Base-by-base conservation (phyloP, 345 rosid species). In the Eucalyptus sp. region DNA sequence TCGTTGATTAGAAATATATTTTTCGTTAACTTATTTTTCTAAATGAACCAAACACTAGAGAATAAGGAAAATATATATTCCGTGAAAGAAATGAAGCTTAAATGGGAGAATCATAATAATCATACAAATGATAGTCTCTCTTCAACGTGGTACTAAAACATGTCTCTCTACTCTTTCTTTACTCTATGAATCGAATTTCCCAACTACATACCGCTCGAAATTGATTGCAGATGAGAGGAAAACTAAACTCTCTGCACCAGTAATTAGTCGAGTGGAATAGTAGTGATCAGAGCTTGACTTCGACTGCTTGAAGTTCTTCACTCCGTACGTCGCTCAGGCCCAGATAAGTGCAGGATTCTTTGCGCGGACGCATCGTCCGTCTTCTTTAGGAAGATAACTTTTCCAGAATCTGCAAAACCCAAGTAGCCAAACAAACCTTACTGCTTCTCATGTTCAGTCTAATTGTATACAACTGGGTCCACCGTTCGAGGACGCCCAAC, bases 11-110 rank as follows among this genome's bases (percentile, higher is more conserved):
- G 56, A 52, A 51, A 50, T 50, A 13, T 13, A 50, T 3, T 52
- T 51, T 51, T 0, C 4, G 4, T 51, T 17, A 51, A 17, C 22
- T 17, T 51, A 51, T 51, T 7, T 17, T 51, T 52, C 0, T 52
- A 52, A 52, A 52, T 0, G 24, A 17, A 17, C 9, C 56, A 52
- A 52, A 52, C 2, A 52, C 56, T 52, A 52, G 8, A 52, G 7
- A 17, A 3, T 2, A 52, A 1, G 56, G 8, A 52, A 52, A 52
- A 52, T 52, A 52, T 52, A 52, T 52, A 7, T 52, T 52, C 56
- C 2, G 9, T 1, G 24, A 52, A 52, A 52, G 56, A 51, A 51
- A 17, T 51, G 56, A 52, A 52, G 24, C 24, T 18, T 52, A 52
- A 52, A 52, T 18, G 56, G 56, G 20, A 66, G 43, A 8, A 16